These are phyloP conservation scores for Leccinum barrowsii DNA, from an alignment of 768 basidiomycete species.

Conservation along the genomic window DNA sequence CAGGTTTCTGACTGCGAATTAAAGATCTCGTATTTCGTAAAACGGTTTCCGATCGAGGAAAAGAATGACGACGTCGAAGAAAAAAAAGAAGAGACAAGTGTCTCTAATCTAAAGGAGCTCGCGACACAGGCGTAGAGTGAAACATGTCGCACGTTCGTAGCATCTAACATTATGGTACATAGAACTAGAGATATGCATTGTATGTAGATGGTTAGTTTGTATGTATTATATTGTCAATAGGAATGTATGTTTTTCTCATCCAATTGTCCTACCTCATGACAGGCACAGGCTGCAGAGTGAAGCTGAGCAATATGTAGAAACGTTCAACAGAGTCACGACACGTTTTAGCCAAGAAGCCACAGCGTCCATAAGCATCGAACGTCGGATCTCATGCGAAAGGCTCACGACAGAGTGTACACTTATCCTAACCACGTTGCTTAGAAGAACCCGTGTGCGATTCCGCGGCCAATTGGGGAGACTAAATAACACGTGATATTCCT, in stretches of 20 bases:
- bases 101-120: conserved; percentile 5
- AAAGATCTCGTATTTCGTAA: conserved; percentile 30
- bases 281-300: not conserved
- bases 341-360: not conserved
- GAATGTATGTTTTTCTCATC: not conserved
- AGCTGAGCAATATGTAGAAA: not conserved
- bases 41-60: conserved; percentile 24
- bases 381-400: conserved; percentile 12
- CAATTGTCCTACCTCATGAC: not conserved
- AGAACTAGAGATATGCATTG: conserved; percentile 13
- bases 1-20: conserved; percentile 9
- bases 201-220: not conserved
- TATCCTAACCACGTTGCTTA: not conserved
- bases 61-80: conserved; percentile 18
- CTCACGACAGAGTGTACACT: not conserved
- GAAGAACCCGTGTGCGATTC: conserved; percentile 19
- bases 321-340: not conserved
- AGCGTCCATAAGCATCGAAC: conserved; percentile 1
- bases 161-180: conserved; percentile 16
- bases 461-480: conserved; percentile 17
- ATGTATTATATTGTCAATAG: not conserved
- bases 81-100: conserved; percentile 10
- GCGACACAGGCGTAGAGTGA: conserved; percentile 17
- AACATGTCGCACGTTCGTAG: conserved; percentile 1
- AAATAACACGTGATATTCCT: conserved; percentile 14